Evolutionary conservation across 345 rosid genomes (phyloP).

Genomic region (Xanthoceras sorbifolium): DNA sequence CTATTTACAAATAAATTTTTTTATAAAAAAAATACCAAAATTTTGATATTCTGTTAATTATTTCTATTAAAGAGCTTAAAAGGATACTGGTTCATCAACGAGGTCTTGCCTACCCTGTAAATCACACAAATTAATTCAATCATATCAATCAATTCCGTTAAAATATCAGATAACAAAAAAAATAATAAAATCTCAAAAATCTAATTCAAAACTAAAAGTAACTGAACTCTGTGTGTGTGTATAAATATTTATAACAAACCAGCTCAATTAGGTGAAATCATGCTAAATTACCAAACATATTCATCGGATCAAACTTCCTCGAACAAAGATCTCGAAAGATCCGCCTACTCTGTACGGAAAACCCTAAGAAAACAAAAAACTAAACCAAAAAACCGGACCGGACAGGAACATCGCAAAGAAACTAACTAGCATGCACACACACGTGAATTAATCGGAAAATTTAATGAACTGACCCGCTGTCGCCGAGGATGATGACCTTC

Average conservation of each 20-base stretch:
- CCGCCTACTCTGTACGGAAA: slow-evolving; percentile 7
- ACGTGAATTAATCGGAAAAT: not conserved
- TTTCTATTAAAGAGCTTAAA: slow-evolving; percentile 1
- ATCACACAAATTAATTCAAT: slow-evolving; percentile 23
- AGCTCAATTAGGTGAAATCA: not conserved
- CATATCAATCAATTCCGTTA: not conserved
- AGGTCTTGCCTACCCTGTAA: slow-evolving; percentile 94
- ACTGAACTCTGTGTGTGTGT: not conserved
- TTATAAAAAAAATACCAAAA: not conserved
- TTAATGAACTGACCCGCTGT: slow-evolving; percentile 69
- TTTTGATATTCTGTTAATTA: not conserved
- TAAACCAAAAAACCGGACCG: not conserved
- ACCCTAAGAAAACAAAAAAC: not conserved
- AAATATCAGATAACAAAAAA: not conserved
- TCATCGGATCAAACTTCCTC: slow-evolving; percentile 11
- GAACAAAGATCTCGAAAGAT: slow-evolving; percentile 15
- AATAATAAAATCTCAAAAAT: not conserved
- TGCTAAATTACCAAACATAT: not conserved
- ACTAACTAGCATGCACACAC: not conserved
- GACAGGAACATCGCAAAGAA: not conserved
- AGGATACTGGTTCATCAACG: slow-evolving; percentile 98
- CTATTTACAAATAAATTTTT: no score
- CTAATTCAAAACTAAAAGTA: not conserved
- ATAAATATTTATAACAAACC: not conserved
- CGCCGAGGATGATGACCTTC: slow-evolving; percentile 98